Percentiles rank a stretch among this genome's conserved stretches.
Conservation (phyloP, 2,329 filamentous ascomycete species). For the Alternaria gansuensis region DNA sequence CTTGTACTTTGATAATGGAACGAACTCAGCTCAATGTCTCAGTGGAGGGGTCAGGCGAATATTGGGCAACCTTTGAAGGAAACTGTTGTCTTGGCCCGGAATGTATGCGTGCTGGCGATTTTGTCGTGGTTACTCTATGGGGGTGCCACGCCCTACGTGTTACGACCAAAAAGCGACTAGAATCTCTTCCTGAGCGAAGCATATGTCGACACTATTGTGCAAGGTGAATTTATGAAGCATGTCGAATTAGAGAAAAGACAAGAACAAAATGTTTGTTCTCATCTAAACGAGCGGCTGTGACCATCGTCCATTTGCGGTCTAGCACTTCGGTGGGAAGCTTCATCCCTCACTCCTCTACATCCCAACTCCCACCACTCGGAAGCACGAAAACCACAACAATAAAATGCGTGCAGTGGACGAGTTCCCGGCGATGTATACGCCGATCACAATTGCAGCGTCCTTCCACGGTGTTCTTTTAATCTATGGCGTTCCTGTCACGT, state of each 20-base stretch:
- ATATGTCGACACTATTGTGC: slow-evolving; percentile 19
- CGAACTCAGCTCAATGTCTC: too few species aligned
- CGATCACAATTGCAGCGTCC: background rate
- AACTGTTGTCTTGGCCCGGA: slow-evolving; percentile 14
- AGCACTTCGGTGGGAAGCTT: background rate
- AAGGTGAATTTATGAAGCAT: slow-evolving; percentile 5
- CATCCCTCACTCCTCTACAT: background rate
- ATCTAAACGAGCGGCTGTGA: background rate
- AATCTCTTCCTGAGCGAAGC: slow-evolving; percentile 16
- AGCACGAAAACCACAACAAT: background rate
- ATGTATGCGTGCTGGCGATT: slow-evolving; percentile 16
- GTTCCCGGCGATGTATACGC: background rate
- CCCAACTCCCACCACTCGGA: background rate
- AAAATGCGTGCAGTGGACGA: background rate
- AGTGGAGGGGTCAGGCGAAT: too few species aligned
- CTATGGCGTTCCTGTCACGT: slow-evolving; percentile 26
- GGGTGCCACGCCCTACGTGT: slow-evolving; percentile 1
- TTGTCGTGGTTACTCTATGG: slow-evolving; percentile 20
- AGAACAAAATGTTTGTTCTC: slow-evolving; percentile 13
- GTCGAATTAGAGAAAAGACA: slow-evolving; percentile 1
- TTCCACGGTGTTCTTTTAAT: slow-evolving; percentile 36
- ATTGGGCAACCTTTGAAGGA: background rate
- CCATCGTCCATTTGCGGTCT: background rate
- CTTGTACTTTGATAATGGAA: too few species aligned
- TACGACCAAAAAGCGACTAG: slow-evolving; percentile 1